phyloP scores from a whole-genome alignment of 2,329 filamentous ascomycete species.

The Rugonectria rugulosa region DNA sequence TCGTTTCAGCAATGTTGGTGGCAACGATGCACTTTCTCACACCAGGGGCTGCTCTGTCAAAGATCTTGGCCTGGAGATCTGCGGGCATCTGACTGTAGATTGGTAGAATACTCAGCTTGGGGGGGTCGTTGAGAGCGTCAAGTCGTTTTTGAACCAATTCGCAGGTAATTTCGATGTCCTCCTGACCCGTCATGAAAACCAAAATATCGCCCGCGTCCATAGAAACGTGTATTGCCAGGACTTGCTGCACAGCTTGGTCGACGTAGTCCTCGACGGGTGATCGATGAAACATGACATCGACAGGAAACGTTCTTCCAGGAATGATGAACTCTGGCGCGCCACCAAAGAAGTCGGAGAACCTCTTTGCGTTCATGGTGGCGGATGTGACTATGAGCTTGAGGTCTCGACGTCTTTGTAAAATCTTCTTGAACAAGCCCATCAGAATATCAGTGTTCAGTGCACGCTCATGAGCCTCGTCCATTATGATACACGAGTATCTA shows the following conservation, averaged over 20 bases:
- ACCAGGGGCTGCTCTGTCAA: slow-evolving; percentile 87
- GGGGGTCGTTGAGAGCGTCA: slow-evolving; percentile 89
- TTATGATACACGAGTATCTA: slow-evolving; percentile 97
- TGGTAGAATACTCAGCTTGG: slow-evolving; percentile 91
- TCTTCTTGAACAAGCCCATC: slow-evolving; percentile 98
- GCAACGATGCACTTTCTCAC: slow-evolving; percentile 98
- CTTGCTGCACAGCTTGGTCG: slow-evolving; percentile 94
- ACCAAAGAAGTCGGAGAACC: slow-evolving; percentile 95
- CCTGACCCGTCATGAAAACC: slow-evolving; percentile 99
- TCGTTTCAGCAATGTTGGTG: slow-evolving; percentile 98
- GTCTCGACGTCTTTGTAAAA: slow-evolving; percentile 86
- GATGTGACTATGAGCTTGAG: slow-evolving; percentile 97
- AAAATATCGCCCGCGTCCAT: slow-evolving; percentile 93
- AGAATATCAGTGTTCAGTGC: slow-evolving; percentile 96
- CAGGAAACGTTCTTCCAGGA: slow-evolving; percentile 93
- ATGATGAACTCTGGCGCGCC: slow-evolving; percentile 97
- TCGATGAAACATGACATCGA: slow-evolving; percentile 94
- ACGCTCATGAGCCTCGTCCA: slow-evolving; percentile 98
- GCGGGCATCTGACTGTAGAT: slow-evolving; percentile 99
- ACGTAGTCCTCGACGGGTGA: slow-evolving; percentile 98
- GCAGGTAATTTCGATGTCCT: slow-evolving; percentile 97
- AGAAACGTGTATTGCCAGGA: slow-evolving; percentile 93
- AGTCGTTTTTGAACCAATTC: slow-evolving; percentile 90
- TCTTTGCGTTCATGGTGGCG: slow-evolving; percentile 97
- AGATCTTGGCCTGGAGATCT: slow-evolving; percentile 96